phyloP scores from a whole-genome alignment of 1,284 basidiomycete species.

The Spongiforma sp. region DNA sequence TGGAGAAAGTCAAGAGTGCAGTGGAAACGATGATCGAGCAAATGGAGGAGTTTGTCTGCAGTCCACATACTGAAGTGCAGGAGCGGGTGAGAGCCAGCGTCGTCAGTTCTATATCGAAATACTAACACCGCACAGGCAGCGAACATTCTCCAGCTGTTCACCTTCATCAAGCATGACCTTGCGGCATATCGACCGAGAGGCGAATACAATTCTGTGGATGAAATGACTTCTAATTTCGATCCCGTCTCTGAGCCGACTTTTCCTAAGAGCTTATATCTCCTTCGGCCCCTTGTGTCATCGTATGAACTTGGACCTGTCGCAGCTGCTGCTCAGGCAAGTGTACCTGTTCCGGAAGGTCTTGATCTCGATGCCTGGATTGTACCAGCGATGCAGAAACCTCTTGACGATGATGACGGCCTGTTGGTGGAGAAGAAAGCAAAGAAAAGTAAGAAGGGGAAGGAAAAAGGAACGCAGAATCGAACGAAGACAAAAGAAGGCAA shows the following conservation, averaged over 20 bases:
- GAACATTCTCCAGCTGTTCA: constrained; percentile 81
- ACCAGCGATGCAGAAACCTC: constrained; percentile 57
- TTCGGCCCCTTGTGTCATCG: constrained; percentile 79
- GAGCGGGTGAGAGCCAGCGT: constrained; percentile 73
- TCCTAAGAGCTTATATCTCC: constrained; percentile 90
- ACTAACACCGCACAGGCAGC: constrained; percentile 59
- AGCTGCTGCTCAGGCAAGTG: constrained; percentile 76
- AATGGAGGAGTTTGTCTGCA: constrained; percentile 59
- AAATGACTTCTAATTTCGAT: constrained; percentile 43
- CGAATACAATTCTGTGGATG: constrained; percentile 44
- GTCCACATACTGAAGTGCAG: constrained; percentile 85
- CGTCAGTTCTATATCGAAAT: background rate
- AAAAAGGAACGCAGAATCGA: constrained; percentile 45
- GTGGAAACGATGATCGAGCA: constrained; percentile 66
- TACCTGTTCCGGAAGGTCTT: constrained; percentile 83
- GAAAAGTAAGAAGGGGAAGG: constrained; percentile 56
- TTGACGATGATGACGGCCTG: constrained; percentile 36
- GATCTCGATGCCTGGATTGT: constrained; percentile 89
- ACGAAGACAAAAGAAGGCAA: constrained; percentile 37
- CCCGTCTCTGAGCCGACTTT: constrained; percentile 51
- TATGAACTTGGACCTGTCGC: constrained; percentile 92
- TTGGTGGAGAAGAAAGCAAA: constrained; percentile 40
- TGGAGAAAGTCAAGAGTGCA: constrained; percentile 63
- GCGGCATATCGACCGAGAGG: constrained; percentile 56
- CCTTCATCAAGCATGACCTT: constrained; percentile 85